Conservation (phyloP, 495 filamentous ascomycete genomes). For the Poronia punctata region DNA sequence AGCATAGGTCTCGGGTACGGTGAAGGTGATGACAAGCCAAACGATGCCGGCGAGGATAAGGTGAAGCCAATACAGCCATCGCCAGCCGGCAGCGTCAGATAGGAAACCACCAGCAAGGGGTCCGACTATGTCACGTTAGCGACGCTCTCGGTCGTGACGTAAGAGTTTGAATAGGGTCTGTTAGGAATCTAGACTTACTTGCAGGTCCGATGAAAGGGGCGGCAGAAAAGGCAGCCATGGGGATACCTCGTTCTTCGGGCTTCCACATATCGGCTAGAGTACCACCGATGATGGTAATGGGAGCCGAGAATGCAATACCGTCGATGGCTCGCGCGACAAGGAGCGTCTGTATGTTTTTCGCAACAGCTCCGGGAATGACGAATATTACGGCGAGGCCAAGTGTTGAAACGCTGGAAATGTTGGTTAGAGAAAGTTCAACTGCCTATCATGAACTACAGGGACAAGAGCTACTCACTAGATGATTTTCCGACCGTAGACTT, state of each 20-base stretch:
- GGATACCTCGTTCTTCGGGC: slow-evolving; percentile 74
- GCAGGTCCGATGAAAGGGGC: slow-evolving; percentile 75
- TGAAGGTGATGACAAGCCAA: slow-evolving; percentile 69
- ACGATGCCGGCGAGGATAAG: slow-evolving; percentile 60
- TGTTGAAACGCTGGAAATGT: slow-evolving; percentile 35
- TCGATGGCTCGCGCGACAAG: slow-evolving; percentile 67
- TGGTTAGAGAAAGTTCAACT: no score
- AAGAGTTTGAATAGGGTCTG: no score
- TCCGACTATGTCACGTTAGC: slow-evolving; percentile 36
- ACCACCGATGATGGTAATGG: slow-evolving; percentile 77
- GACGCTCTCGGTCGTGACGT: no score
- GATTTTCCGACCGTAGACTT: slow-evolving; percentile 60
- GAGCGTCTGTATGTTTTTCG: slow-evolving; percentile 67
- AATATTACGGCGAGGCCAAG: slow-evolving; percentile 64
- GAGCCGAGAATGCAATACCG: slow-evolving; percentile 75
- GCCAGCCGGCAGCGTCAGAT: slow-evolving; percentile 61
- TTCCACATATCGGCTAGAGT: slow-evolving; percentile 75
- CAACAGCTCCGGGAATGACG: slow-evolving; percentile 68
- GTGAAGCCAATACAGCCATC: slow-evolving; percentile 83
- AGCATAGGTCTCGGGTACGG: slow-evolving; percentile 74
- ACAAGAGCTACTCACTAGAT: slow-evolving; percentile 55
- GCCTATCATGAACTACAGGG: no score
- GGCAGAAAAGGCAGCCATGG: slow-evolving; percentile 80
- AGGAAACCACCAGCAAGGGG: slow-evolving; percentile 74
- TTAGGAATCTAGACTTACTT: slow-evolving; percentile 26